phyloP scores from a whole-genome alignment of 169 alveolate genomes.

The Eimeria maxima region DNA sequence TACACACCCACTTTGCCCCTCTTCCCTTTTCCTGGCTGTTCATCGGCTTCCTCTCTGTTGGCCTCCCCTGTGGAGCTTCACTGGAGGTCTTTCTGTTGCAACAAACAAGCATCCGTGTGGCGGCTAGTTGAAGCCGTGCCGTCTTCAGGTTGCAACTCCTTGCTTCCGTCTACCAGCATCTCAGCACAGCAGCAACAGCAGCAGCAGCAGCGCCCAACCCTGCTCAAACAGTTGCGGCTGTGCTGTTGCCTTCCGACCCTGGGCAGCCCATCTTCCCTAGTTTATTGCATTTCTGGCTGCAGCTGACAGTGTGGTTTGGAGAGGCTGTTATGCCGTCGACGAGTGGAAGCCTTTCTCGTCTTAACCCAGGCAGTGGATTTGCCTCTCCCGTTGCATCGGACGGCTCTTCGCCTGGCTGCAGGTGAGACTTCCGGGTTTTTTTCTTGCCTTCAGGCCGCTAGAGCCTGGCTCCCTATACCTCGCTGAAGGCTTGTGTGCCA shows the following conservation, averaged over 20 bases:
- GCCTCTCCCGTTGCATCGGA: neutral
- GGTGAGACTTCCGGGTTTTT: neutral
- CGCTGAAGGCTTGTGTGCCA: neutral
- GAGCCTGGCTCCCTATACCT: neutral
- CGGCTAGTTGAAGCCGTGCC: neutral
- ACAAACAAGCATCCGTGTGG: neutral
- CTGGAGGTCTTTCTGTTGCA: neutral
- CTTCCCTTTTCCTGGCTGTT: neutral
- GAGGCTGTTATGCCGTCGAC: neutral
- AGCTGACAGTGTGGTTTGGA: neutral
- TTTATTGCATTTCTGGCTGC: neutral
- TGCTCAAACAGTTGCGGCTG: neutral
- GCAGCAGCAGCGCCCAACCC: neutral
- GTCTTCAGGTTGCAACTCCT: neutral
- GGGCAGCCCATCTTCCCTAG: neutral
- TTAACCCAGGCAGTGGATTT: neutral
- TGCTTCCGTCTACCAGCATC: neutral
- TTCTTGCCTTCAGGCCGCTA: neutral
- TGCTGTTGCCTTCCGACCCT: neutral
- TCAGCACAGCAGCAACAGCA: neutral
- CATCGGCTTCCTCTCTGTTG: neutral
- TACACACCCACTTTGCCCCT: neutral
- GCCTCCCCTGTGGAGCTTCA: slow-evolving; percentile 9
- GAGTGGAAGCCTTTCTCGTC: neutral
- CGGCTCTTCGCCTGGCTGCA: neutral